Evolutionary conservation across 805 yeast species (phyloP), one percentile per base, ranked within the genome.

Genomic region (Pichia occidentalis): DNA sequence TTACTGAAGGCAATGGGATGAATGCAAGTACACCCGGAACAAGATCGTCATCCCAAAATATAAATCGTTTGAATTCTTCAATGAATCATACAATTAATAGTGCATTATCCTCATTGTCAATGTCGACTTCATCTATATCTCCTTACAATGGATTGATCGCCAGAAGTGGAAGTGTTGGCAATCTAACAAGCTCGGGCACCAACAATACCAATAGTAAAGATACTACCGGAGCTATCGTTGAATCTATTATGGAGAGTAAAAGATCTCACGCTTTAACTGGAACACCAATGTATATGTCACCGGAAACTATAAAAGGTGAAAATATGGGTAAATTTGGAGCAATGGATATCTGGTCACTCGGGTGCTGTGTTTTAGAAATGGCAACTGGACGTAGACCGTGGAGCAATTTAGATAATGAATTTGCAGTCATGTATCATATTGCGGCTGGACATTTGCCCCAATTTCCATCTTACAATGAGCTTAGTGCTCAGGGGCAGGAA

Each of bases 281-380:
- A 27, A 92, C 98, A 0, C 97, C 97, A 12, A 92, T 90, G 97
- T 92, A 92, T 62, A 90, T 92, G 97, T 86, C 97, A 0, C 98
- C 98, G 0, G 98, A 92, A 53, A 84, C 85, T 0, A 85, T 92
- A 42, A 85, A 92, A 1, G 97, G 97, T 2, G 68, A 73, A 5
- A 60, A 70, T 1, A 54, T 71, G 1, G 81, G 80, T 24, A 65
- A 68, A 39, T 73, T 70, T 46, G 88, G 88, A 3, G 76, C 79
- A 3, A 72, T 67, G 41, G 98, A 92, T 62, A 84, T 92, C 24
- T 92, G 98, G 98, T 86, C 98, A 0, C 65, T 90, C 29, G 98
- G 98, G 4, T 92, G 98, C 60, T 90, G 95, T 60, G 83, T 92
- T 3, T 59, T 90, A 32, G 97, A 92, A 57, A 92, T 92, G 97